Evolutionary conservation across 345 rosid species (phyloP), one percentile per base, ranked within the genome.

Genomic region (Eucalyptus cladocalyx): DNA sequence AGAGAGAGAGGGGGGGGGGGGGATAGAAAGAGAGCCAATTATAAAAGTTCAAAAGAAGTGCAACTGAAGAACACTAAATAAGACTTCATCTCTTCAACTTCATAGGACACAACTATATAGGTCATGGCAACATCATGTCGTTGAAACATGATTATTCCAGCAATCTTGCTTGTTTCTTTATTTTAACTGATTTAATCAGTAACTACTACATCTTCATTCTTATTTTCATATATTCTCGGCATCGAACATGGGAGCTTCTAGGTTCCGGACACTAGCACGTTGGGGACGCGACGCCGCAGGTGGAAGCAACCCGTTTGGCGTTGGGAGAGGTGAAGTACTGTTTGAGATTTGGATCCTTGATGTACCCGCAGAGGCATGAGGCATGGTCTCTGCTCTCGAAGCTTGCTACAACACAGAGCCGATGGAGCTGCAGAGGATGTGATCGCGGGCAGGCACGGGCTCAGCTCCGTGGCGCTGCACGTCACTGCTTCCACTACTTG

Each of bases 381-480:
- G 90, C 99, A 97, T 18, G 98, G 88, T 50, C 86, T 89, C 94
- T 96, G 97, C 89, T 94, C 93, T 90, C 87, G 93, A 90, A 95
- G 49, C 90, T 92, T 95, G 90, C 54, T 86, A 93, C 98, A 97
- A 91, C 99, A 95, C 32, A 37, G 69, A 8, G 7, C 26, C 1
- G 97, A 91, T 1, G 99, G 98, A n/a, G 86, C 89, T 9, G 91
- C 72, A 11, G 91, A 60, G 24, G 92, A 89, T 9, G 88, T 91
- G 87, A 94, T 76, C 10, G 97, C 95, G 30, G 89, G 6, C 24
- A 89, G 37, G 91, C 96, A 95, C n/a, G 96, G 87, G 88, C 92
- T 93, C 94, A 97, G 93, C 93, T 93, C 90, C 90, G 16, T 51
- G 12, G 93, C 89, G 86, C 47, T 92, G 87, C 99, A 95, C 19